Conservation (phyloP, 2,329 filamentous ascomycete species). For the Aschersonia sp. region DNA sequence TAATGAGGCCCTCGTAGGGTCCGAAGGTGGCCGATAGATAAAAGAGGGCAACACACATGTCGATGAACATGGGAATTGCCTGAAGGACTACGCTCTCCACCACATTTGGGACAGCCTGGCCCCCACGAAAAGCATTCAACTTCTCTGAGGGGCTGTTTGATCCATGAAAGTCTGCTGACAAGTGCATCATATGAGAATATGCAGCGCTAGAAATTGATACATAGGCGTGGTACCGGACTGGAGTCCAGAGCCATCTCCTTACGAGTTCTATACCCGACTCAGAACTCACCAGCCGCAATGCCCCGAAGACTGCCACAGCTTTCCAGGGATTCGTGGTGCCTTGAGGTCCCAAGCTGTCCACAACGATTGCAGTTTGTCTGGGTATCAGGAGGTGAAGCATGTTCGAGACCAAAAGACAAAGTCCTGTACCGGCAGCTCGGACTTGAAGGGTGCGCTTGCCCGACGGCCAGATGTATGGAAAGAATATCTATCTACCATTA, state of each 20-base stretch:
- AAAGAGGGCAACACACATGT: slow-evolving; percentile 42
- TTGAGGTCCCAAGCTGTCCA: slow-evolving; percentile 40
- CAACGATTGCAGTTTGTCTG: slow-evolving; percentile 68
- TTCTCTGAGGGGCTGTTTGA: slow-evolving; percentile 45
- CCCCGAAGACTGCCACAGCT: slow-evolving; percentile 36
- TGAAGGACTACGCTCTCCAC: slow-evolving; percentile 44
- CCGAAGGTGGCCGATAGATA: slow-evolving; percentile 46
- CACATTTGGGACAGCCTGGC: slow-evolving; percentile 36
- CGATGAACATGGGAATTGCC: slow-evolving; percentile 44
- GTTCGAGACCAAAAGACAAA: slow-evolving; percentile 58
- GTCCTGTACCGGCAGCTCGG: slow-evolving; percentile 48
- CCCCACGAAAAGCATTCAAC: slow-evolving; percentile 40
- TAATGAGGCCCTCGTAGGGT: slow-evolving; percentile 48
- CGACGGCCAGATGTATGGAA: slow-evolving; percentile 68
- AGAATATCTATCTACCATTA: slow-evolving; percentile 42
- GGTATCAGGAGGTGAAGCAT: slow-evolving; percentile 64
- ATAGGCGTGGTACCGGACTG: slow-evolving; percentile 41
- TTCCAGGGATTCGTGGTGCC: slow-evolving; percentile 35
- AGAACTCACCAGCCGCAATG: slow-evolving; percentile 35
- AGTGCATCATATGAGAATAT: slow-evolving; percentile 44
- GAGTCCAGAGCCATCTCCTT: slow-evolving; percentile 41
- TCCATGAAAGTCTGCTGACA: slow-evolving; percentile 48
- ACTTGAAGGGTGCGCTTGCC: slow-evolving; percentile 52
- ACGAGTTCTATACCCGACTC: slow-evolving; percentile 39
- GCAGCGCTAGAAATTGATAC: slow-evolving; percentile 38